A percentile compares a stretch with the other conserved stretches of the same genome.
phyloP scores from a whole-genome alignment of 2,329 filamentous ascomycete species.

The Diaporthe helianthi region DNA sequence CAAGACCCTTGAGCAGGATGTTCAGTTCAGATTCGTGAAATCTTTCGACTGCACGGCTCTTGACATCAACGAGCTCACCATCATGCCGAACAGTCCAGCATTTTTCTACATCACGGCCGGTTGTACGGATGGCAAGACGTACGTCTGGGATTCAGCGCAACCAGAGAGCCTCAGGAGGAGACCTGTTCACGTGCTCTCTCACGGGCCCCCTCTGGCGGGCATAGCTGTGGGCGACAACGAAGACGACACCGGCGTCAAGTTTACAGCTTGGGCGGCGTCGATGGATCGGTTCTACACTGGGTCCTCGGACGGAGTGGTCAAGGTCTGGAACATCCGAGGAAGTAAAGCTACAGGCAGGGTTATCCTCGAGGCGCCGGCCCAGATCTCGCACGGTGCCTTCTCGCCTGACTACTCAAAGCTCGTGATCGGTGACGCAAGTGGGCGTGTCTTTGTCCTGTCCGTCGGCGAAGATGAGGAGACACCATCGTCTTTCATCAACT shows the following conservation, averaged over 20 bases:
- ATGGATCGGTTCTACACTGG: conserved; percentile 68
- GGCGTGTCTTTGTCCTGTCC: conserved; percentile 63
- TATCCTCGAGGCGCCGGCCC: conserved; percentile 61
- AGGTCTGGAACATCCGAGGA: conserved; percentile 66
- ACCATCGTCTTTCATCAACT: conserved; percentile 43
- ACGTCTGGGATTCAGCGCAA: conserved; percentile 66
- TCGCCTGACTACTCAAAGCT: conserved; percentile 63
- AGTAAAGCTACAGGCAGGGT: conserved; percentile 56
- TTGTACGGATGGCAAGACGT: conserved; percentile 67
- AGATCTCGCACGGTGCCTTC: conserved; percentile 65
- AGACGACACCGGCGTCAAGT: conserved; percentile 69
- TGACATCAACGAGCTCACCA: conserved; percentile 69
- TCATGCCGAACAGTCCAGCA: conserved; percentile 59
- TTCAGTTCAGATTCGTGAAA: conserved; percentile 55
- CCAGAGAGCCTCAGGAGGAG: conserved; percentile 51
- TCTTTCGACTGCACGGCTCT: conserved; percentile 64
- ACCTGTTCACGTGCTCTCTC: conserved; percentile 62
- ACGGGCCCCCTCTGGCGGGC: conserved; percentile 47
- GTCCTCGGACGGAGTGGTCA: conserved; percentile 67
- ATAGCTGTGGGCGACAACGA: conserved; percentile 35
- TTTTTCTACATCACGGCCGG: conserved; percentile 65
- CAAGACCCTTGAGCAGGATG: conserved; percentile 40
- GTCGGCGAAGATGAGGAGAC: conserved; percentile 53
- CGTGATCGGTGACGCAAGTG: conserved; percentile 66
- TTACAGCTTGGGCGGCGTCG: conserved; percentile 66